Conservation (phyloP, 169 alveolate genomes). For the Cystoisospora suis region DNA sequence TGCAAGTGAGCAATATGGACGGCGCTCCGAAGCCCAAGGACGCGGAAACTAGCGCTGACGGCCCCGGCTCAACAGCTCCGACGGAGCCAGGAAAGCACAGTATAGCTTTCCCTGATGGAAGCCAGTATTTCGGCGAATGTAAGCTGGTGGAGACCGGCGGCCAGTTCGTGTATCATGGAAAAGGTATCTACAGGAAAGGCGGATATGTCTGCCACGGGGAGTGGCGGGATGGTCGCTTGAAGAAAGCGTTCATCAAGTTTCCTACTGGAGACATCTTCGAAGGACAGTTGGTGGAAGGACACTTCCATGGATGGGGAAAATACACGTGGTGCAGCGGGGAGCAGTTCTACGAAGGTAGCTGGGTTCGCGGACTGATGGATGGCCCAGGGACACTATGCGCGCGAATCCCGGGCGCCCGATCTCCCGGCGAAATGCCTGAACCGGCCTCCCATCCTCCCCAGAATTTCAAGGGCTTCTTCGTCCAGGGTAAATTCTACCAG, state of each 20-base stretch:
- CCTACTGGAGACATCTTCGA: slow-evolving; percentile 13
- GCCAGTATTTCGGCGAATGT: background rate
- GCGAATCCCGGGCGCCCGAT: background rate
- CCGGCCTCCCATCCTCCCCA: background rate
- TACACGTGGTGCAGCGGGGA: slow-evolving; percentile 6
- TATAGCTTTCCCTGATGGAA: background rate
- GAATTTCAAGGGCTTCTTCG: background rate
- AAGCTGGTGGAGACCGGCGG: background rate
- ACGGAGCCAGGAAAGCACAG: no score
- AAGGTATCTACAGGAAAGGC: background rate
- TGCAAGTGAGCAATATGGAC: no score
- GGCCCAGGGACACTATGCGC: slow-evolving; percentile 4
- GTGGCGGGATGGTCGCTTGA: slow-evolving; percentile 8
- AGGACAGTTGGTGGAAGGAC: slow-evolving; percentile 2
- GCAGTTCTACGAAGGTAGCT: background rate
- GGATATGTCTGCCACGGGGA: background rate
- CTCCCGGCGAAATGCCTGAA: background rate
- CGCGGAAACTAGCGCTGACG: no score
- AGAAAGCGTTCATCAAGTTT: background rate
- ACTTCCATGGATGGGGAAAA: slow-evolving; percentile 31
- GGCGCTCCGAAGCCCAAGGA: no score
- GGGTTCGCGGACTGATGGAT: background rate
- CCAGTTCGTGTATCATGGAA: background rate
- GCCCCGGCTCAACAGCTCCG: no score
- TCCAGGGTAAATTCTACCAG: background rate